Base-by-base conservation (phyloP, 1,139 yeast genomes). In the Geotrichum siamense region DNA sequence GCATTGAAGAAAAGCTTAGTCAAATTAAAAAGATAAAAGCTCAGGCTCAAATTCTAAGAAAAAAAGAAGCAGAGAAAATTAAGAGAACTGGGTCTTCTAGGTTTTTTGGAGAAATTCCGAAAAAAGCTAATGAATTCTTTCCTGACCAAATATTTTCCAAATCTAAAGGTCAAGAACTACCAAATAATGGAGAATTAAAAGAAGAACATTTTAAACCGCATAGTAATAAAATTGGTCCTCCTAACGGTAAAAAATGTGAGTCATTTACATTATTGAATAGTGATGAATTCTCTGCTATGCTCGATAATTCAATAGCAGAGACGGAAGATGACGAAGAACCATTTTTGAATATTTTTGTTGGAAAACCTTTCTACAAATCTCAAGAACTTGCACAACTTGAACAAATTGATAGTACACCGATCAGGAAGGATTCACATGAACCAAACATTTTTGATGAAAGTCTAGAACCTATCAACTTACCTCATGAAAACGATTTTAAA, bases 321-420 rank as follows among this genome's bases (percentile, higher is more conserved):
- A 12, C 20, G 6, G 33, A 29, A 16, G 22, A 12, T n/a, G 5
- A 23, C 9, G 27, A 29, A 5, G 15, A 20, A 10, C 10, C 17
- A 8, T 13, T 28, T 20, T 3, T 26, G 4, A n/a, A n/a, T 25
- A 12, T 28, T 16, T 22, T 13, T 12, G n/a, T 4, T 17, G 32
- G 32, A 10, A 8, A 23, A 32, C 23, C 17, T n/a, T 19, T 17
- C 10, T 32, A 21, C 22, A 26, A 25, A 23, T 16, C 32, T 15
- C 26, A 39, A 17, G 43, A 32, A 8, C 33, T 32, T 15, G 38
- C 31, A 6, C 28, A 16, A 12, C 27, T 39, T n/a, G 25, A 20
- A 22, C 13, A 16, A 3, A 33, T 33, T 5, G 26, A 33, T n/a
- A 32, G 43, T 25, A 39, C 37, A 21, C 37, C 37, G 4, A 17